Conservation (phyloP, 805 yeast species). For the Wickerhamomyces silvicola region DNA sequence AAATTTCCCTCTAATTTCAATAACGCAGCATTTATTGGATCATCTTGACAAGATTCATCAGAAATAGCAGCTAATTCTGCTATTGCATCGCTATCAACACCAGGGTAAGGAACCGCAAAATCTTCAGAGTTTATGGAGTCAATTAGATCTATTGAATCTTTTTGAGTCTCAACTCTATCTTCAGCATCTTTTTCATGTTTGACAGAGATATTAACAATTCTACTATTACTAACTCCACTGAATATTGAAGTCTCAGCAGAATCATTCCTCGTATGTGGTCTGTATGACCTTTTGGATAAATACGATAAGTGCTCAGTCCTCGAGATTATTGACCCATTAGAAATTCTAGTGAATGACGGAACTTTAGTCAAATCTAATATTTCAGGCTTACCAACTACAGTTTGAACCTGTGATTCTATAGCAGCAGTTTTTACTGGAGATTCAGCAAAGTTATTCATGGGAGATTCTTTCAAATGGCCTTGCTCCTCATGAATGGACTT, state of each 20-base stretch:
- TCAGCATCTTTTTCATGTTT: slow-evolving; percentile 4
- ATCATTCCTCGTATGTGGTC: no score
- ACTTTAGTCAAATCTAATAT: slow-evolving; percentile 14
- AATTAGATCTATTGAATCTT: slow-evolving; percentile 4
- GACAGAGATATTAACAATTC: slow-evolving; percentile 13
- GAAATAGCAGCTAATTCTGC: slow-evolving; percentile 81
- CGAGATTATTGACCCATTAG: slow-evolving; percentile 12
- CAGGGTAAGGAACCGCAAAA: slow-evolving; percentile 32
- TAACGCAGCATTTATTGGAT: slow-evolving; percentile 72
- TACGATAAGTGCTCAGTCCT: slow-evolving; percentile 14
- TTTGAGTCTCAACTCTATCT: slow-evolving; percentile 1
- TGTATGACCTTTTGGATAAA: slow-evolving; percentile 17
- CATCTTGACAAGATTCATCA: slow-evolving; percentile 60
- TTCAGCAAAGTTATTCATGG: slow-evolving; percentile 1
- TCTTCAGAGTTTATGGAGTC: slow-evolving; percentile 14
- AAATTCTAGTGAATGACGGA: slow-evolving; percentile 18
- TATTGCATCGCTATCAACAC: slow-evolving; percentile 49
- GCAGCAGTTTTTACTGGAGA: background rate
- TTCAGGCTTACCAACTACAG: no score
- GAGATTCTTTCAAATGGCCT: no score
- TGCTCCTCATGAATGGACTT: slow-evolving; percentile 15
- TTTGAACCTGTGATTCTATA: background rate
- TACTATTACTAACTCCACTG: slow-evolving; percentile 7
- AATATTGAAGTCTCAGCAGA: slow-evolving; percentile 13
- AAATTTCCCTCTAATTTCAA: slow-evolving; percentile 71